Percentiles rank a stretch among this genome's conserved stretches.
These are phyloP conservation scores for Solanum hybrid DNA, from an alignment of 305 asterid species.

Conservation along the genomic window DNA sequence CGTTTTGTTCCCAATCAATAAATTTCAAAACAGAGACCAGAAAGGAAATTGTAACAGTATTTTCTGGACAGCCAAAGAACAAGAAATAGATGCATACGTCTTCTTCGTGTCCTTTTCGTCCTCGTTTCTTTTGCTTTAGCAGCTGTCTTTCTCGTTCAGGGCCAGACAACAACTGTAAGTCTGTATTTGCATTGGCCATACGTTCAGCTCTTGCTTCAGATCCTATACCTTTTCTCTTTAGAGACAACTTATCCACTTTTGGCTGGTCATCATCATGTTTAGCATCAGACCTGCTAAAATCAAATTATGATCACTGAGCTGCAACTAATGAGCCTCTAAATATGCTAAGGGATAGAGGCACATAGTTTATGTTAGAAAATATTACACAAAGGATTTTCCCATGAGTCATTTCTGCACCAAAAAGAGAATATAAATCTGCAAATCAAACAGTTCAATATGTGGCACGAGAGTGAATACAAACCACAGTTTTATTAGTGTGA, in stretches of 20 bases:
- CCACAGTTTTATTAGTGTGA: background rate
- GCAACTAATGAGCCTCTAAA: background rate
- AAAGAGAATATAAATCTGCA: background rate
- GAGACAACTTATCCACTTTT: slow-evolving; percentile 57
- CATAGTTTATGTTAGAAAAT: background rate
- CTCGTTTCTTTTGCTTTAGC: slow-evolving; percentile 79
- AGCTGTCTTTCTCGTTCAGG: slow-evolving; percentile 79
- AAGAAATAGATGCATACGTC: slow-evolving; percentile 38
- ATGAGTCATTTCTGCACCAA: background rate
- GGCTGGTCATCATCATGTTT: slow-evolving; percentile 49
- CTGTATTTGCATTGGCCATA: slow-evolving; percentile 72
- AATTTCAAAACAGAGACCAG: background rate
- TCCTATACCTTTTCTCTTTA: slow-evolving; percentile 88
- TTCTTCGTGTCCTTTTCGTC: slow-evolving; percentile 94
- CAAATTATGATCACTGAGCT: background rate
- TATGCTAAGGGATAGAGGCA: background rate
- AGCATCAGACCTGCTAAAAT: slow-evolving; percentile 36
- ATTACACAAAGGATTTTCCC: background rate
- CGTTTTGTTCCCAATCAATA: background rate
- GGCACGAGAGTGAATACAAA: background rate
- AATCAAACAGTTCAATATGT: background rate
- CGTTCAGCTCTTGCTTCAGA: slow-evolving; percentile 88
- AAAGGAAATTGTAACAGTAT: background rate
- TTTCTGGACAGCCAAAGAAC: background rate
- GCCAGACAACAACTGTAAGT: slow-evolving; percentile 76